Evolutionary conservation across 75 land plant species (phyloP), one percentile per base, ranked within the genome.

Genomic region (Sequoiadendron giganteum): DNA sequence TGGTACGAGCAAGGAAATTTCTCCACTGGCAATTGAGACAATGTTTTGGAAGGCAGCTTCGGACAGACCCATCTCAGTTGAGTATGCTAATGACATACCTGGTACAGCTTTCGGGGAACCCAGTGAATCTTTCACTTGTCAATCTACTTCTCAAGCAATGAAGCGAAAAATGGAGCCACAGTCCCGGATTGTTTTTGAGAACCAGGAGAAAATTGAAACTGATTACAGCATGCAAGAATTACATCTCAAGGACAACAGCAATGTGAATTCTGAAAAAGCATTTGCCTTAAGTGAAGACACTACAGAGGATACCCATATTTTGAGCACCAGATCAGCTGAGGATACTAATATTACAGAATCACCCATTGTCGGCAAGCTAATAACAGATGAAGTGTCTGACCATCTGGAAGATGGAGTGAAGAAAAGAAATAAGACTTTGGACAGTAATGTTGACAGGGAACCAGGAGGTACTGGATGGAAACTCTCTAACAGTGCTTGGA

Each of bases 1-100:
- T 25, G 90, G 94, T 16, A 85, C 83, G 32, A 38, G 89, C 32
- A 93, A 92, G 80, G 96, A 95, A 16, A 90, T 93, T 34, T 88
- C 90, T 21, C 96, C 99, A 10, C 81, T 95, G 34, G 90, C 91
- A 32, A 76, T 97, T 11, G 99, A 98, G 89, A 45, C 99, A 5
- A 65, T 93, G 54, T 98, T 98, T 87, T 98, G 99, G 99, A 95
- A 96, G 89, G 96, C 95, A 9, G 94, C 95, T 28, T 77, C 93
- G 34, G 99, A 97, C 68, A 98, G 94, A 90, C 94, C 99, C 19
- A 94, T 98, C 56, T 91, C 95, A 61, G 85, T 98, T 0, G 99
- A 98, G 91, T 98, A 98, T 89, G 99, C 98, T 77, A 98, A 98
- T 90, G 99, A 98, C 90, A 97, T 98, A 13, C 99, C 99, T 56